phyloP scores from a whole-genome alignment of 2,329 filamentous ascomycete genomes.

The Penicillium sp. region DNA sequence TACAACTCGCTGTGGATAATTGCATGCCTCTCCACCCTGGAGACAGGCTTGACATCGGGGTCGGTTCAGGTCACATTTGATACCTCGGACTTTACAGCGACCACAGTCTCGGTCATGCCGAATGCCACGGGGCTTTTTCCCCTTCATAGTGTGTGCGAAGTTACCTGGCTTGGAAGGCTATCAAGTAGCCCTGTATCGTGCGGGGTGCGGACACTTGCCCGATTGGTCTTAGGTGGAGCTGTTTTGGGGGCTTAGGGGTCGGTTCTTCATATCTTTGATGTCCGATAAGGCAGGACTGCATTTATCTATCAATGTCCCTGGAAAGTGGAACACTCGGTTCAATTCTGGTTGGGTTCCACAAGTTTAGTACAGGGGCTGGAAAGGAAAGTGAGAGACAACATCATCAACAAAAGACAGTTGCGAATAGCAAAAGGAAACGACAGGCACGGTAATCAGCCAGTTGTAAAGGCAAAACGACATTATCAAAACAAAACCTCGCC shows the following conservation, averaged over 20 bases:
- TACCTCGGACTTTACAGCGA: conserved; percentile 19
- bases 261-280: background rate
- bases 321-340: background rate
- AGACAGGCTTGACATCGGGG: conserved; percentile 23
- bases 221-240: background rate
- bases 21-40: conserved; percentile 15
- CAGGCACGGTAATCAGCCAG: background rate
- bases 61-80: conserved; percentile 28
- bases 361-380: background rate
- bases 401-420: background rate
- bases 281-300: background rate
- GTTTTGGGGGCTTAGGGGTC: background rate
- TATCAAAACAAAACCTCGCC: background rate
- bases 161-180: background rate
- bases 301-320: background rate
- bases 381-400: background rate
- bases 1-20: conserved; percentile 23
- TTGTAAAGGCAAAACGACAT: background rate
- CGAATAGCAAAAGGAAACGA: background rate
- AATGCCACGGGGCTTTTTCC: conserved; percentile 25
- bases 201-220: background rate
- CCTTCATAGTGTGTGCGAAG: conserved; percentile 6
- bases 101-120: conserved; percentile 25
- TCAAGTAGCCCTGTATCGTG: background rate
- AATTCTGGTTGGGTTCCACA: background rate